A percentile compares a stretch with the other conserved stretches of the same genome.
Conservation (phyloP, 306 rosid species). For the Vigna unguiculata region DNA sequence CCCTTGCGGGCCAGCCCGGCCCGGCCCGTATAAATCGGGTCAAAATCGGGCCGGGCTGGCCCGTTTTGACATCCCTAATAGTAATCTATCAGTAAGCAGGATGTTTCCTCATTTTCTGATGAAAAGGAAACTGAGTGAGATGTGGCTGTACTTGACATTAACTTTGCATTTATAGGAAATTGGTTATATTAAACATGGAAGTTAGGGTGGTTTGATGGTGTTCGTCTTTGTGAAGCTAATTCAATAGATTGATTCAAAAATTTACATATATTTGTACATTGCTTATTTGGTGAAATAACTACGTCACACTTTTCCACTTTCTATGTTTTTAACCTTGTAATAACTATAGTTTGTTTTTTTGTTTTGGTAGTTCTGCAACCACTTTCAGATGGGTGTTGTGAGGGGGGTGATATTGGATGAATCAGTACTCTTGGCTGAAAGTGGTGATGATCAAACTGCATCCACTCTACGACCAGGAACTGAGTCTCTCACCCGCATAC, state of each 20-base stretch:
- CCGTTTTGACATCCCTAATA: too few species aligned
- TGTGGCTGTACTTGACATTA: not conserved
- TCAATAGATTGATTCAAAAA: constrained; percentile 6
- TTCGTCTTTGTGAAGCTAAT: constrained; percentile 6
- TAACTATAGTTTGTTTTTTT: not conserved
- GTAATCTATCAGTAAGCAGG: constrained; percentile 61
- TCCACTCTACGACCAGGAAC: constrained; percentile 49
- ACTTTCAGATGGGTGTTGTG: constrained; percentile 47
- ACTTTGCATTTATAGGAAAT: not conserved
- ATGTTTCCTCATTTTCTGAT: constrained; percentile 36
- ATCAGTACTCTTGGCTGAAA: constrained; percentile 53
- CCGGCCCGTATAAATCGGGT: too few species aligned
- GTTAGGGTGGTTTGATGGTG: constrained; percentile 16
- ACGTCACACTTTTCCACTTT: not conserved
- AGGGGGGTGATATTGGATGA: constrained; percentile 75
- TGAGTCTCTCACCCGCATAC: constrained; percentile 64
- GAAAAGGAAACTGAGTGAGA: constrained; percentile 46
- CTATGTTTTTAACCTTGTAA: not conserved
- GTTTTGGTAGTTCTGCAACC: constrained; percentile 15
- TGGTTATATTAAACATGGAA: not conserved
- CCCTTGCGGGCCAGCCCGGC: too few species aligned
- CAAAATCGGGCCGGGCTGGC: too few species aligned
- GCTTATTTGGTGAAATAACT: not conserved
- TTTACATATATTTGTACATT: not conserved
- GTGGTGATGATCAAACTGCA: constrained; percentile 40